Conservation (phyloP, 345 rosid species). For the Crucihimalaya himalaica region DNA sequence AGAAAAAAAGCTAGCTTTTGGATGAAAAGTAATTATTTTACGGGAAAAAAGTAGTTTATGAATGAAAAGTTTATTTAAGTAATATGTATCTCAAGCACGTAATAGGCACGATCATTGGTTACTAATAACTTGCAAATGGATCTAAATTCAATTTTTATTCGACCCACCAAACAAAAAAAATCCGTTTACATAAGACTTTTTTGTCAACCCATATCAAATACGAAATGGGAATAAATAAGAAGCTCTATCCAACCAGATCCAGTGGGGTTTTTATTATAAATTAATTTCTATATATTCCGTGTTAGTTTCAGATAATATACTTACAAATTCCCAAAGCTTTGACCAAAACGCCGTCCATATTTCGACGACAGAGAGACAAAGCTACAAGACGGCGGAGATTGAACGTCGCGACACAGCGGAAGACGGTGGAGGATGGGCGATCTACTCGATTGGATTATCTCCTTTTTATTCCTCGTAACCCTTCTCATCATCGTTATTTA, state of each 20-base stretch:
- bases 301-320: not conserved
- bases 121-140: not conserved
- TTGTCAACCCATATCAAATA: constrained; percentile 27
- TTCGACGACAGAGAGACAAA: not conserved
- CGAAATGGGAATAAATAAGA: constrained; percentile 19
- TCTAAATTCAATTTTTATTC: no score
- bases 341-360: constrained; percentile 15
- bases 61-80: no score
- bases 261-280: constrained; percentile 23
- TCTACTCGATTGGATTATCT: constrained; percentile 70
- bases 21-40: not conserved
- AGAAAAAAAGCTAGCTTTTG: not conserved
- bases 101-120: constrained; percentile 11
- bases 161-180: no score
- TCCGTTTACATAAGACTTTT: no score
- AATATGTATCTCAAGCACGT: not conserved
- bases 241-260: constrained; percentile 39
- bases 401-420: constrained; percentile 11
- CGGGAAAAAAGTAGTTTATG: no score
- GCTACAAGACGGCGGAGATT: constrained; percentile 12
- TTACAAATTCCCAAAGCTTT: constrained; percentile 15
- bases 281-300: constrained; percentile 16
- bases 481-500: constrained; percentile 67
- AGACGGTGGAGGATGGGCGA: constrained; percentile 62
- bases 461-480: constrained; percentile 71